A percentile compares a stretch with the other conserved stretches of the same genome.
Conservation (phyloP, 306 rosid genomes). For the Casuarina cunninghamiana region DNA sequence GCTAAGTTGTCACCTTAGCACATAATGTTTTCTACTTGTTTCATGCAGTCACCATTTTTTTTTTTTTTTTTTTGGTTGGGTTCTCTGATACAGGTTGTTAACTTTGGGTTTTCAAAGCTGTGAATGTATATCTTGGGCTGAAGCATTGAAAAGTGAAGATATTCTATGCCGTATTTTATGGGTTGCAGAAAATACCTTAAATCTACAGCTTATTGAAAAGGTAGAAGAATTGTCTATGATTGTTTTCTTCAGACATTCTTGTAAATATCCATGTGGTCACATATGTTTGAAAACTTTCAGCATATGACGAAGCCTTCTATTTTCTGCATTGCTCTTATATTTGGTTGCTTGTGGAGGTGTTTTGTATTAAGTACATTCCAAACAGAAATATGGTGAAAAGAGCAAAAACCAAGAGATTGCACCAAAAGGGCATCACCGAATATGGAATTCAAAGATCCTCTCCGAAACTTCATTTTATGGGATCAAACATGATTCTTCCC, state of each 20-base stretch:
- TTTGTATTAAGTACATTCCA: not conserved
- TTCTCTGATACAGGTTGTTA: slow-evolving; percentile 53
- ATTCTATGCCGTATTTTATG: slow-evolving; percentile 63
- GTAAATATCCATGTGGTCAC: not conserved
- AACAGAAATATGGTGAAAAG: not conserved
- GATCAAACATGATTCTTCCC: not conserved
- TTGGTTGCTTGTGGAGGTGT: not conserved
- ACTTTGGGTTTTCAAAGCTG: slow-evolving; percentile 66
- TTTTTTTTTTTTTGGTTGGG: slow-evolving; percentile 13
- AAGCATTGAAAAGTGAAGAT: slow-evolving; percentile 66
- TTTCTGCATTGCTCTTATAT: not conserved
- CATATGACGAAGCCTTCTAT: not conserved
- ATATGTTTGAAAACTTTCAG: not conserved
- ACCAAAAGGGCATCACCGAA: not conserved
- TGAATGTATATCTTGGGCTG: slow-evolving; percentile 58
- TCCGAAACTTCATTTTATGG: not conserved
- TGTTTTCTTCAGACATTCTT: not conserved
- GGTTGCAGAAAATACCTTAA: slow-evolving; percentile 83
- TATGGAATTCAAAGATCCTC: slow-evolving; percentile 1
- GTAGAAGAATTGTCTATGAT: slow-evolving; percentile 36
- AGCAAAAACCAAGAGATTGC: not conserved
- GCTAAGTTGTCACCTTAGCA: not conserved
- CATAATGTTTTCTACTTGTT: not conserved
- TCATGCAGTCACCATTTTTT: slow-evolving; percentile 8
- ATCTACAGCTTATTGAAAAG: slow-evolving; percentile 83